These are phyloP conservation scores for Arctium lappa DNA, from an alignment of 129 eudicot genomes.

Conservation along the genomic window DNA sequence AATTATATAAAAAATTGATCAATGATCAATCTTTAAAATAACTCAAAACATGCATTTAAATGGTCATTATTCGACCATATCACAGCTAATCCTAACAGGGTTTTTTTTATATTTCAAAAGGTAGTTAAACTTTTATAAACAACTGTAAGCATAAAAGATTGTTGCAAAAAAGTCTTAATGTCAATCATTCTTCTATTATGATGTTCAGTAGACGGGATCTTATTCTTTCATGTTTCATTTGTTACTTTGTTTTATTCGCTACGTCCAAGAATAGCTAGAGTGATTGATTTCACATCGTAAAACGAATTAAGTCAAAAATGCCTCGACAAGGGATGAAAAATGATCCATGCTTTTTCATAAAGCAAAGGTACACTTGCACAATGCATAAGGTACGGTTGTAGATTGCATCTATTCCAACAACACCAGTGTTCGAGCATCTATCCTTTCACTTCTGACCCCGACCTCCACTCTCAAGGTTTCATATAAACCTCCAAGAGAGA, in stretches of 20 bases:
- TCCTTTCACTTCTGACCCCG: slow-evolving; percentile 25
- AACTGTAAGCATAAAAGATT: neutral
- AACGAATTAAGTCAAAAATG: slow-evolving; percentile 21
- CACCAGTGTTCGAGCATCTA: slow-evolving; percentile 22
- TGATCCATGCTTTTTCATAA: slow-evolving; percentile 21
- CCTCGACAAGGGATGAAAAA: slow-evolving; percentile 6
- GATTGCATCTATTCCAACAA: slow-evolving; percentile 32
- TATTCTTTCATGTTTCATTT: slow-evolving; percentile 25
- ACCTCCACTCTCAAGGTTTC: slow-evolving; percentile 28
- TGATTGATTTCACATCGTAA: slow-evolving; percentile 6
- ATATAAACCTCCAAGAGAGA: slow-evolving; percentile 14
- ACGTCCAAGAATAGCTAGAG: slow-evolving; percentile 26
- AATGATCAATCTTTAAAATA: neutral
- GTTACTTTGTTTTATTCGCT: slow-evolving; percentile 17
- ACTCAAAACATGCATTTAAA: neutral
- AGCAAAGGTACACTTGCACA: slow-evolving; percentile 30
- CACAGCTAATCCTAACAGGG: neutral
- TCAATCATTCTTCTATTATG: slow-evolving; percentile 5
- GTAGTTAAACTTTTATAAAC: neutral
- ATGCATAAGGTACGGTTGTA: slow-evolving; percentile 25
- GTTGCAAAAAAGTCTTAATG: slow-evolving; percentile 12
- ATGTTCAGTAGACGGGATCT: slow-evolving; percentile 14
- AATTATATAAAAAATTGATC: neutral
- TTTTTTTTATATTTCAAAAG: neutral
- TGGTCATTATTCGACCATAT: neutral